Evolutionary conservation across 2,329 filamentous ascomycete species (phyloP).

Genomic region (Hypocrella siamensis): DNA sequence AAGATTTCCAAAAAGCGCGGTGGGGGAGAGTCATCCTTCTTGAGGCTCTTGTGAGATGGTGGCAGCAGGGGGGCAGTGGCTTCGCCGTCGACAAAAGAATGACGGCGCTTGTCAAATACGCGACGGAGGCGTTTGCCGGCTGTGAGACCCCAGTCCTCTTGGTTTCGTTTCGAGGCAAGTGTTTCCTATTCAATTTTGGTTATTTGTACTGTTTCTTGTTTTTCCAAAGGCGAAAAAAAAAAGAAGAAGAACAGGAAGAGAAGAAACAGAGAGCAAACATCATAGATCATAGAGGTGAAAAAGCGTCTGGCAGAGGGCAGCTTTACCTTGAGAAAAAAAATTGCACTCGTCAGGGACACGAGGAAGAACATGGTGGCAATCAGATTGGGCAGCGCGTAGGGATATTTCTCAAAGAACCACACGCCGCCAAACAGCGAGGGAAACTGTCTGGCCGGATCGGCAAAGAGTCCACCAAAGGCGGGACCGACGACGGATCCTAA

Average conservation of each 20-base stretch:
- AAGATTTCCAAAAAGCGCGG: constrained; percentile 49
- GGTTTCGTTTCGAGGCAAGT: constrained; percentile 51
- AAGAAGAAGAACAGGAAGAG: background rate
- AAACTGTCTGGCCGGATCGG: constrained; percentile 62
- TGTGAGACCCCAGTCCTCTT: constrained; percentile 58
- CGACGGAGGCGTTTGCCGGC: constrained; percentile 51
- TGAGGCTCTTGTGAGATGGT: constrained; percentile 10
- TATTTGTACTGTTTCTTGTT: too few relatives aligned
- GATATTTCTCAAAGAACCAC: constrained; percentile 57
- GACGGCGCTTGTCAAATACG: constrained; percentile 19
- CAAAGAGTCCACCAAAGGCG: constrained; percentile 72
- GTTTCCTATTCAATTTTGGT: constrained; percentile 50
- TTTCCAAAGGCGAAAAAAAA: background rate
- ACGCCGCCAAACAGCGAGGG: constrained; percentile 53
- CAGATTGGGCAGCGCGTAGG: constrained; percentile 74
- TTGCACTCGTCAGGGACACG: constrained; percentile 55
- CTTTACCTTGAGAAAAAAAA: constrained; percentile 57
- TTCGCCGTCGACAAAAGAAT: constrained; percentile 39
- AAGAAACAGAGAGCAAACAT: background rate
- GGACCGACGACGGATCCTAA: constrained; percentile 80
- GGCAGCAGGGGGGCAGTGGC: constrained; percentile 37
- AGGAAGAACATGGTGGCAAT: constrained; percentile 63
- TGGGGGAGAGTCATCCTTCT: constrained; percentile 4
- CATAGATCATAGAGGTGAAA: too few relatives aligned
- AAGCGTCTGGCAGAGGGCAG: too few relatives aligned